Base-by-base conservation (phyloP, 495 filamentous ascomycete species). In the Hypoxylon lenormandii region DNA sequence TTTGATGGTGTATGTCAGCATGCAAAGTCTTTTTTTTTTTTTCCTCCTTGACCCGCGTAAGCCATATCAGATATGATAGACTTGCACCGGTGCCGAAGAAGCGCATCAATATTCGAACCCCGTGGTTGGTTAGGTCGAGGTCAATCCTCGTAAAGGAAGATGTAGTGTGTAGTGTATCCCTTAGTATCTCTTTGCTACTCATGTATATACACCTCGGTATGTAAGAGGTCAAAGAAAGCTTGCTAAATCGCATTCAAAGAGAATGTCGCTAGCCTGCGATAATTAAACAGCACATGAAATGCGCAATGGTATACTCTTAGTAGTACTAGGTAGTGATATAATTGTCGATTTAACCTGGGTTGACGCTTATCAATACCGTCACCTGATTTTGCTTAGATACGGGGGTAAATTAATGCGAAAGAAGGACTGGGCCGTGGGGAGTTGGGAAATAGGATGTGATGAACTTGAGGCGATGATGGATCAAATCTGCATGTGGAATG, bases 381-480 rank as follows among this genome's bases (percentile, higher is more conserved):
- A 64, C 65, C 62, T 69, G 65, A 62, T 63, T 63, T 47, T 2
- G 36, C 23, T 19, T 13, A 42, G 10, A 11, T 42, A 21, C 21
- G 26, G 33, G 26, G 54, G 54, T 36, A 22, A 23, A 65, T 70
- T 60, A 13, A 65, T 64, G 43, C 50, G 23, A 56, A 52, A 28
- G 47, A 38, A 28, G 23, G 43, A 46, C 8, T n/a, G 43, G 43
- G 0, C 16, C 8, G 43, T 11, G 43, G 16, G 33, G 48, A 18
- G n/a, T 46, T 21, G 28, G 22, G 50, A 54, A 43, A 60, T 52
- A 47, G 38, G 66, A 64, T 52, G 59, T 54, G 45, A 64, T 54
- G 45, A 19, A 38, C 19, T 56, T 64, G 55, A 54, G 55, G 54
- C 54, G 55, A 69, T 63, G 66, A 64, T 69, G 36, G 49, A 59